A percentile compares a stretch with the other conserved stretches of the same genome.
Evolutionary conservation across 768 basidiomycete genomes (phyloP).

Genomic region (Paxillus ammoniavirescens): DNA sequence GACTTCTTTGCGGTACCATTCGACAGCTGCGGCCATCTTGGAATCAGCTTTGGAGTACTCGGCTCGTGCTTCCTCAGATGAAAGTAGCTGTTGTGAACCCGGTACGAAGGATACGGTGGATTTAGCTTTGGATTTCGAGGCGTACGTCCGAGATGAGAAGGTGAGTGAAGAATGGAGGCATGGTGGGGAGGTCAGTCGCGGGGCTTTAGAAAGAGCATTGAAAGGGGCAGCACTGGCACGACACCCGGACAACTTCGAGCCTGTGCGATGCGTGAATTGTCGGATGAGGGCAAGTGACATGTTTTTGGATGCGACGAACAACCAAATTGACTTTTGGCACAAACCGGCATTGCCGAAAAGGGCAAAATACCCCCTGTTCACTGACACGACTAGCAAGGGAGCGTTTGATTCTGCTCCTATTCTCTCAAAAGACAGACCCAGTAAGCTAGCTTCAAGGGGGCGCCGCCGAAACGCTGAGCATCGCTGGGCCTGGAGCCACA

Average conservation of each 20-base stretch:
- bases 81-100: slow-evolving; percentile 62
- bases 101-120: slow-evolving; percentile 65
- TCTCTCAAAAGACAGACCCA: not conserved
- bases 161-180: not conserved
- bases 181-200: not conserved
- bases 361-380: not conserved
- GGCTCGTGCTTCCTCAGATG: slow-evolving; percentile 47
- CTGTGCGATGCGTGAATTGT: not conserved
- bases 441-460: not conserved
- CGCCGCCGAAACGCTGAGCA: no score
- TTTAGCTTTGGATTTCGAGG: slow-evolving; percentile 33
- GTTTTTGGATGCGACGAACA: not conserved
- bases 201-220: not conserved
- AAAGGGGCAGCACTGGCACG: not conserved
- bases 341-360: not conserved
- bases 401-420: not conserved
- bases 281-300: slow-evolving; percentile 2
- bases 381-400: not conserved
- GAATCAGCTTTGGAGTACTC: slow-evolving; percentile 64
- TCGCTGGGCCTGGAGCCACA: no score
- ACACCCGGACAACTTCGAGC: not conserved
- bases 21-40: slow-evolving; percentile 63
- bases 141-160: slow-evolving; percentile 20
- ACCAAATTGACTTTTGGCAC: no score
- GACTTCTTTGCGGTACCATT: slow-evolving; percentile 77